Conservation (phyloP, 257 asterid species). For the Petunia axillaris region DNA sequence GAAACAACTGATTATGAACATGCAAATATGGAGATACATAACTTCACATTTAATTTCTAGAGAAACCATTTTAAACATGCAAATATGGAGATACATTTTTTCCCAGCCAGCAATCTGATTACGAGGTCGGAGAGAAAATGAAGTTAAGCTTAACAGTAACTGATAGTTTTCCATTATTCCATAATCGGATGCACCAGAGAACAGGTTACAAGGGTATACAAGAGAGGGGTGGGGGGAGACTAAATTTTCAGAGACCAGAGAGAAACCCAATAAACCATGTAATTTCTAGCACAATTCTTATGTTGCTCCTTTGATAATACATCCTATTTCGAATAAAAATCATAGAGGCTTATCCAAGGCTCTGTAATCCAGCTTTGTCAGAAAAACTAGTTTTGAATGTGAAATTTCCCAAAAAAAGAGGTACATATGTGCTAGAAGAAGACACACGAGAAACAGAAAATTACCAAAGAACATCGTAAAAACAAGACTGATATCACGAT, state of each 20-base stretch:
- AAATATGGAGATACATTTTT: conserved; percentile 1
- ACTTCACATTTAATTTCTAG: background rate
- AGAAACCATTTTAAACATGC: background rate
- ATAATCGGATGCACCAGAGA: background rate
- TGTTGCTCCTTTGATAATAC: background rate
- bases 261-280: background rate
- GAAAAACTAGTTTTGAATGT: background rate
- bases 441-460: background rate
- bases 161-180: background rate
- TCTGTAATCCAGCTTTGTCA: background rate
- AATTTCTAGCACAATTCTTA: background rate
- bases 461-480: background rate
- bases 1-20: background rate
- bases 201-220: background rate
- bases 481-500: background rate
- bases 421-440: background rate
- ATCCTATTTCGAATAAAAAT: background rate
- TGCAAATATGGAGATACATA: background rate
- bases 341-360: background rate
- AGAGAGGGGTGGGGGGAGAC: background rate
- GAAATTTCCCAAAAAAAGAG: background rate
- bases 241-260: background rate
- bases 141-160: background rate
- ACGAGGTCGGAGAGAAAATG: background rate
- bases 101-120: background rate